Base-by-base conservation (phyloP, 768 basidiomycete species). In the Rhizopogon vulgaris region DNA sequence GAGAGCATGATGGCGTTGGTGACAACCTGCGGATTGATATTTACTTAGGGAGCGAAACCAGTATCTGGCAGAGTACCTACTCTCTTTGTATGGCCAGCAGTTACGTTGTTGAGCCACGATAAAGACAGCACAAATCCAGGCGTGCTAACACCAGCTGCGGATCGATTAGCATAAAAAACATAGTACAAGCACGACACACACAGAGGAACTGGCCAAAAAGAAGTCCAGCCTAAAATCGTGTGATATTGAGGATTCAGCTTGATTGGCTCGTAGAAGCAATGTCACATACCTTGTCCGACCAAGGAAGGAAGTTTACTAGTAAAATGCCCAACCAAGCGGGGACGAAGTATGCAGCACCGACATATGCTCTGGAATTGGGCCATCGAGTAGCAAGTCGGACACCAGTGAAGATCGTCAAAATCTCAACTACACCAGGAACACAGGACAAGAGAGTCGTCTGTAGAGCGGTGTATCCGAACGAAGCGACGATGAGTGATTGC, bases 381-480 rank as follows among this genome's bases (percentile, higher is more conserved):
- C 75, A 71, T 38, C 73, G 72, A 24, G 79, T 71, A 24, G 78
- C 78, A 48, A 84, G 60, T 6, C 60, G 73, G 4, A 84, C 79
- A 15, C 82, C 83, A 4, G 79, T 75, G 63, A 66, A 85, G 49
- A 86, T 87, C 0, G 83, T 84, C 11, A 83, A 64, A 50, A 87
- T 83, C 60, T 81, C 79, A 49, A 85, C 64, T 6, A 76, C 55
- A 36, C 83, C 83, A 60, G 77, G 76, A 24, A 83, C 82, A 54
- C 82, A 83, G 17, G 78, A 76, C 2, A 86, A 73, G 5, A 86
- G 73, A 3, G 84, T 84, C 0, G 84, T 84, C 57, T 86, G 83
- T 4, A 85, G 61, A 46, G 64, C 57, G 5, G 70, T 73, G 64
- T 82, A 85, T 1, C 84, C 84, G 60, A 85, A 83, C 1, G 77